These are phyloP conservation scores for Cladosporium sp. DNA, from an alignment of 2,329 filamentous ascomycete species.

Conservation along the genomic window DNA sequence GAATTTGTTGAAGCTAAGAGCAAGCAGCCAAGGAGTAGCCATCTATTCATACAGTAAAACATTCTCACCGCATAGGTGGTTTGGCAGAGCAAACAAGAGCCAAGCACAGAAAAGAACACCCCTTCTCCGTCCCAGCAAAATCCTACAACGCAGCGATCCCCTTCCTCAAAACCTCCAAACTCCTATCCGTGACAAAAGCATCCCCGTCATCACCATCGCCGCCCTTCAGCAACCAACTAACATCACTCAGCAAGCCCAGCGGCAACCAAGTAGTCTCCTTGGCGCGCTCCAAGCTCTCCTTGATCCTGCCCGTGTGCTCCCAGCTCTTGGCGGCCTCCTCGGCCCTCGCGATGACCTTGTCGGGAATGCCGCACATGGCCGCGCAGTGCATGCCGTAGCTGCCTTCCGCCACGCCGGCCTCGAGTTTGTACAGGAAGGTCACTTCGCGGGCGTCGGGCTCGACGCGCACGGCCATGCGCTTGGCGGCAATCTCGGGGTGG, in stretches of 20 bases:
- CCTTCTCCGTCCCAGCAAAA: neutral
- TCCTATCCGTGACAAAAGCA: conserved; percentile 43
- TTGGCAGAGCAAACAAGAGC: too few relatives aligned
- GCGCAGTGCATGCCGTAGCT: conserved; percentile 99
- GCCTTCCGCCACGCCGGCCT: conserved; percentile 89
- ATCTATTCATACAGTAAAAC: too few relatives aligned
- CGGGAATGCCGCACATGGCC: conserved; percentile 92
- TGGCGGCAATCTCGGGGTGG: conserved; percentile 81
- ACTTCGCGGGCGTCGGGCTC: conserved; percentile 79
- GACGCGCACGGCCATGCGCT: conserved; percentile 92
- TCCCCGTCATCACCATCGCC: conserved; percentile 24
- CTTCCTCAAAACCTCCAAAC: conserved; percentile 53
- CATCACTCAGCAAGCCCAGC: conserved; percentile 81
- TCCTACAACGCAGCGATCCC: conserved; percentile 52
- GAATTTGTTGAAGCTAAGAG: too few relatives aligned
- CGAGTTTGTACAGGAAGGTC: conserved; percentile 94
- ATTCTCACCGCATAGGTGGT: too few relatives aligned
- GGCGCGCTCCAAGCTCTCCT: conserved; percentile 79
- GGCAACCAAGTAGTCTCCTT: conserved; percentile 71
- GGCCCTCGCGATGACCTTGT: conserved; percentile 75
- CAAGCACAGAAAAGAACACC: neutral
- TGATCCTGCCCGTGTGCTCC: conserved; percentile 90
- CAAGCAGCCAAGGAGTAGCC: too few relatives aligned
- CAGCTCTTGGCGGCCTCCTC: conserved; percentile 86
- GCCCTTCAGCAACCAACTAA: conserved; percentile 70